Base-by-base conservation (phyloP, 306 rosid species). In the Prunus mume region DNA sequence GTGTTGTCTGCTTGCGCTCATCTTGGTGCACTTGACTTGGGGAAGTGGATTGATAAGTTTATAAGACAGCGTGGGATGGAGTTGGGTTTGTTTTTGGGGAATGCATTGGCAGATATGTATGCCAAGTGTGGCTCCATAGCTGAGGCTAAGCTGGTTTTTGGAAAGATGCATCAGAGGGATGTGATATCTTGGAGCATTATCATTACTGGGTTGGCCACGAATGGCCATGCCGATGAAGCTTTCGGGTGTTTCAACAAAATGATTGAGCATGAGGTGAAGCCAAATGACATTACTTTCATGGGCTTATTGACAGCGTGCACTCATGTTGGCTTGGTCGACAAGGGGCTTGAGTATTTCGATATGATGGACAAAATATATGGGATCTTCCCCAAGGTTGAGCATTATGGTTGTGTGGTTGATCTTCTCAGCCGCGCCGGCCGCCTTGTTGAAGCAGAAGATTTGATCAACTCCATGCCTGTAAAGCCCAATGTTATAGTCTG, bases 1-100 rank as follows among this genome's bases (percentile, higher is more conserved):
- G 83, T 79, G 56, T 55, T 83, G 24, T 83, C 86, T 6, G 80
- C 83, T 56, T 83, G 86, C 38, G 78, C 86, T 30, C 80, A 83
- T 70, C 86, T 79, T 65, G 86, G 86, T 17, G 86, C 86, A 5
- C 83, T 83, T 75, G 86, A 83, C 74, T 56, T 79, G 61, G 86
- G 86, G 61, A 83, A 69, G 67, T 83, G 86, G 83, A 75, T 83
- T 64, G 65, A 83, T 13, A 57, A 50, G 65, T 75, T 74, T 70
- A 83, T 83, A 69, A 78, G 75, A 75, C 60, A 66, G 56, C 65
- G 57, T 9, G 72, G 43, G 50, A 74, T 79, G 75, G 74, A 70
- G 7, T 46, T 83, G 6, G 74, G 80, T 9, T 50, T 83, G 19
- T 78, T 75, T 52, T 75, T 83, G 69, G 83, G 86, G 34, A 83